Evolutionary conservation across 768 basidiomycete genomes (phyloP).

Genomic region (Lentinus tigrinus): DNA sequence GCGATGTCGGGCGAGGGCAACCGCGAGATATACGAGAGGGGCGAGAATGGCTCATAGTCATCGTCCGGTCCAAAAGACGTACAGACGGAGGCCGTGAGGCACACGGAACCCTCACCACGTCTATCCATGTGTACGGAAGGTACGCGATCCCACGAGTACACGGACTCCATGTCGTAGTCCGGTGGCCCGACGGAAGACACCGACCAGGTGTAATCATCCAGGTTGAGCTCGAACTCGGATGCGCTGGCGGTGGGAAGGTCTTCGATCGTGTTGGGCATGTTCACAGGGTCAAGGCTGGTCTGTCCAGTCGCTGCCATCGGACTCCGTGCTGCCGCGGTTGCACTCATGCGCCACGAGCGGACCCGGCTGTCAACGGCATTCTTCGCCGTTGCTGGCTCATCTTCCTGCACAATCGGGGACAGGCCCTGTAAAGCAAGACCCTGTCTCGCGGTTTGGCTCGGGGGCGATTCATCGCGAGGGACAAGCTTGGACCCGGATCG

Average conservation of each 20-base stretch:
- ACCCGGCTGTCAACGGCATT: constrained; percentile 55
- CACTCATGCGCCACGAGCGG: constrained; percentile 64
- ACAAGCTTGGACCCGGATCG: constrained; percentile 29
- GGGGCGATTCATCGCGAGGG: constrained; percentile 27
- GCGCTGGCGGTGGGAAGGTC: constrained; percentile 24
- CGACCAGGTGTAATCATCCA: constrained; percentile 71
- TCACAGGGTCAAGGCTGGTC: constrained; percentile 48
- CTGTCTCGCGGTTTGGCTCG: constrained; percentile 26
- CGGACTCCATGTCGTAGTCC: constrained; percentile 38
- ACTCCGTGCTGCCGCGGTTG: constrained; percentile 38
- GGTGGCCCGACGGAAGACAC: constrained; percentile 66
- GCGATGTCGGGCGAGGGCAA: constrained; percentile 61
- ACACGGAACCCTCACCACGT: constrained; percentile 56
- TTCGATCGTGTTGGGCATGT: constrained; percentile 46
- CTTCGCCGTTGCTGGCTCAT: constrained; percentile 49
- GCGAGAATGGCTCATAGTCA: constrained; percentile 39
- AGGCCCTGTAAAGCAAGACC: constrained; percentile 33
- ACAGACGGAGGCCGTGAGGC: constrained; percentile 49
- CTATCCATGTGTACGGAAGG: constrained; percentile 58
- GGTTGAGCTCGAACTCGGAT: constrained; percentile 44
- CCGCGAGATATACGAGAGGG: constrained; percentile 33
- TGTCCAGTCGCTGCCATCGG: constrained; percentile 51
- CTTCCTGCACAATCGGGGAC: constrained; percentile 63
- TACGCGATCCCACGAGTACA: constrained; percentile 36
- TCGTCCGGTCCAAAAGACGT: constrained; percentile 60